These are phyloP conservation scores for Verticillium albo-atrum DNA, from an alignment of 2,329 filamentous ascomycete genomes.

Conservation along the genomic window DNA sequence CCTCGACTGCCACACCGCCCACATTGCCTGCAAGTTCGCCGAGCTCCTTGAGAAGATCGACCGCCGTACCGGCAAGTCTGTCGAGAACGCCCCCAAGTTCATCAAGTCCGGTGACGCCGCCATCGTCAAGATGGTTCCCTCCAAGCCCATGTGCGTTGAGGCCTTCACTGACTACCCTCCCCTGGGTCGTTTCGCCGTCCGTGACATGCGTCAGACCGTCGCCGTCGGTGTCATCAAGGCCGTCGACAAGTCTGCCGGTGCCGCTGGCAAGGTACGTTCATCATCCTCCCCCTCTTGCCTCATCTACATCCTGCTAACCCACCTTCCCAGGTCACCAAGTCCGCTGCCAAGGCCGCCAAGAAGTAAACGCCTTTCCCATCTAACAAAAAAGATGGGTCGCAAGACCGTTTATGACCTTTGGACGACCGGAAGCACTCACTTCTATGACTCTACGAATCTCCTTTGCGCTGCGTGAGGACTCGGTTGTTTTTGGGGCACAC, in stretches of 20 bases:
- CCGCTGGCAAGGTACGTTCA: constrained; percentile 51
- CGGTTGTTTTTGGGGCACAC: constrained; percentile 36
- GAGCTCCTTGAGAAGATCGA: constrained; percentile 99
- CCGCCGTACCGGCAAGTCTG: constrained; percentile 98
- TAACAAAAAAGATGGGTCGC: neutral
- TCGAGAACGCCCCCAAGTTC: constrained; percentile 93
- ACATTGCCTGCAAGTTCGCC: constrained; percentile 99
- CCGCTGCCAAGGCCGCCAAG: constrained; percentile 69
- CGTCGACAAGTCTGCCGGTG: constrained; percentile 60
- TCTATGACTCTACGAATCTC: constrained; percentile 40
- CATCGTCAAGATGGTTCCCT: constrained; percentile 99
- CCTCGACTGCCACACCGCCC: constrained; percentile 99
- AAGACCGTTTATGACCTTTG: neutral
- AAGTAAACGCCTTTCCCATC: constrained; percentile 50
- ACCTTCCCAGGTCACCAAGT: constrained; percentile 53
- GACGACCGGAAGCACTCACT: constrained; percentile 23
- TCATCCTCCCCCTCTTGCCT: constrained; percentile 20
- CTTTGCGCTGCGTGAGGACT: constrained; percentile 40
- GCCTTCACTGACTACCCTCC: constrained; percentile 99
- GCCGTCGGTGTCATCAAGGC: constrained; percentile 94
- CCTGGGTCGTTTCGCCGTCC: constrained; percentile 99
- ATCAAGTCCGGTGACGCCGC: constrained; percentile 99
- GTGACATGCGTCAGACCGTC: constrained; percentile 92
- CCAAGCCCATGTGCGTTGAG: constrained; percentile 99
- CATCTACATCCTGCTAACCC: constrained; percentile 4